phyloP scores from a whole-genome alignment of 2,329 filamentous ascomycete species.

The Kalmusia sp. region DNA sequence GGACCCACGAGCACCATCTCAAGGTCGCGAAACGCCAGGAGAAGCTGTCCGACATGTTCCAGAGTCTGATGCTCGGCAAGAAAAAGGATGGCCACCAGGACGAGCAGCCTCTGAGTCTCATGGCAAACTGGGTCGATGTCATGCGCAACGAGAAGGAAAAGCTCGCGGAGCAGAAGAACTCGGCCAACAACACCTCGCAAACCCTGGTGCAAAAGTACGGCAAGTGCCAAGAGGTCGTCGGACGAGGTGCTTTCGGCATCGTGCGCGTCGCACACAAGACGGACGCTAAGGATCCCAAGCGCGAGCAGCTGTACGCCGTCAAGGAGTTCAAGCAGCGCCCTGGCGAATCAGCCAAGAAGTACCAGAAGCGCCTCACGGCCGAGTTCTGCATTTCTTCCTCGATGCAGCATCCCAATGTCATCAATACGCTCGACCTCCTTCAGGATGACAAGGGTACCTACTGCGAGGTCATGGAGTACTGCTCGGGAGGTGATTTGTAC shows the following conservation, averaged over 20 bases:
- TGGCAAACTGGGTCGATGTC: conserved; percentile 96
- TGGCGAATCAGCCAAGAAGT: conserved; percentile 95
- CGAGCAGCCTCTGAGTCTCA: conserved; percentile 86
- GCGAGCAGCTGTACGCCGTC: conserved; percentile 93
- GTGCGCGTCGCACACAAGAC: conserved; percentile 98
- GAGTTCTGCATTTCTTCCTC: conserved; percentile 99
- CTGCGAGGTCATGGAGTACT: conserved; percentile 99
- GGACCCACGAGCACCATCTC: conserved; percentile 85
- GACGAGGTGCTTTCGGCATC: conserved; percentile 94
- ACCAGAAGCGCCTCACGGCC: conserved; percentile 94
- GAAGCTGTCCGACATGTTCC: conserved; percentile 91
- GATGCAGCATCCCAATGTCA: conserved; percentile 95
- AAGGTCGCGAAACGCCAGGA: conserved; percentile 92
- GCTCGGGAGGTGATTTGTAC: conserved; percentile 93
- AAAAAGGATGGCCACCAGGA: conserved; percentile 74
- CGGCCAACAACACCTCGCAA: conserved; percentile 75
- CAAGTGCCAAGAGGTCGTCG: conserved; percentile 96
- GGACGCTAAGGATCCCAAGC: conserved; percentile 75
- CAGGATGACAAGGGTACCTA: conserved; percentile 97
- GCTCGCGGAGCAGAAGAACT: conserved; percentile 76
- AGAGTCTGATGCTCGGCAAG: conserved; percentile 79
- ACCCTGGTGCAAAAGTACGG: conserved; percentile 96
- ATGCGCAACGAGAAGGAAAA: conserved; percentile 86
- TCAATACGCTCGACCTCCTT: conserved; percentile 93
- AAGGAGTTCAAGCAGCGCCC: conserved; percentile 96